Conservation (phyloP, 805 yeast genomes). For the Millerago galiae region DNA sequence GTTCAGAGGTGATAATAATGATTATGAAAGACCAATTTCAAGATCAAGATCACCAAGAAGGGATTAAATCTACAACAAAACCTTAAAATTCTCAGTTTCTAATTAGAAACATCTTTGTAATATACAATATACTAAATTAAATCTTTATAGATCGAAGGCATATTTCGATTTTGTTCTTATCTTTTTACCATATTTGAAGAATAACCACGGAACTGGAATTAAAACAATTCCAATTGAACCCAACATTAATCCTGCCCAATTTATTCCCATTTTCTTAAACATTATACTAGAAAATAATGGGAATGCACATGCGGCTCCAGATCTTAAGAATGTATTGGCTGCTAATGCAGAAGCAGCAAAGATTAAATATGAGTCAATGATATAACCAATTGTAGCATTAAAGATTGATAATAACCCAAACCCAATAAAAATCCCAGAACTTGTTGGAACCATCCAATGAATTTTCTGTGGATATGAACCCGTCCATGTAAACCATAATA, state of each 20-base stretch:
- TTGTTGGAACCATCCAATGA: slow-evolving; percentile 76
- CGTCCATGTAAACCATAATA: slow-evolving; percentile 86
- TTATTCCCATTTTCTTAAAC: slow-evolving; percentile 61
- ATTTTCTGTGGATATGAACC: slow-evolving; percentile 65
- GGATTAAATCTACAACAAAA: slow-evolving; percentile 7
- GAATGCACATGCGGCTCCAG: slow-evolving; percentile 61
- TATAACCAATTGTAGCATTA: slow-evolving; percentile 62
- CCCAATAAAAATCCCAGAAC: slow-evolving; percentile 59
- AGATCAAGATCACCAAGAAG: slow-evolving; percentile 28
- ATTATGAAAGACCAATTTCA: slow-evolving; percentile 17
- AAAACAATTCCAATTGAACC: slow-evolving; percentile 54
- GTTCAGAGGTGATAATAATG: not conserved
- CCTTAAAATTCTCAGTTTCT: too few species aligned
- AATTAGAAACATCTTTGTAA: too few species aligned
- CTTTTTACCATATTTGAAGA: slow-evolving; percentile 49
- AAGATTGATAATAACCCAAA: slow-evolving; percentile 65
- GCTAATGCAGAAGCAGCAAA: slow-evolving; percentile 80
- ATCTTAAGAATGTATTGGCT: slow-evolving; percentile 65
- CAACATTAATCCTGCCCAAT: slow-evolving; percentile 75
- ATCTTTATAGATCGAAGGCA: not conserved
- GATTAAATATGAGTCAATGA: slow-evolving; percentile 62
- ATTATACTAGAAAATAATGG: slow-evolving; percentile 67
- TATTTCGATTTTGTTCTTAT: slow-evolving; percentile 54
- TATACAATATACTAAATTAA: not conserved
- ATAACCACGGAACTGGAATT: slow-evolving; percentile 63